Conservation (phyloP, 139 green algal species). For the Choricystis sp. region DNA sequence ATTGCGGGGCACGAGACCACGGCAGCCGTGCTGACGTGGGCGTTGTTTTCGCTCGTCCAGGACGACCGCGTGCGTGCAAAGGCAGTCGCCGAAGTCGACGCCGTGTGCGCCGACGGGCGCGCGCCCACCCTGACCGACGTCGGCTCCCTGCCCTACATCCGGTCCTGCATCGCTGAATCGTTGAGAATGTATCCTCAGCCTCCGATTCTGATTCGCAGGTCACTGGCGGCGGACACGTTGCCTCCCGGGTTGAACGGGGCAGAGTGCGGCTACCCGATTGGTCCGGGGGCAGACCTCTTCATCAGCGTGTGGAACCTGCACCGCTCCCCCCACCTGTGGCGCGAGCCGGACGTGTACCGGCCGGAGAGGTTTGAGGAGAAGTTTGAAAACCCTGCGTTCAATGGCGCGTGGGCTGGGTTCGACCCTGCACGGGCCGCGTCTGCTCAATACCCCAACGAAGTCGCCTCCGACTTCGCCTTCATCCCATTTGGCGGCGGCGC, state of each 20-base stretch:
- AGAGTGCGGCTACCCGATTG: conserved; percentile 64
- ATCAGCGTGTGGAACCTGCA: conserved; percentile 98
- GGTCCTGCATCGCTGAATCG: conserved; percentile 59
- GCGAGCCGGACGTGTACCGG: conserved; percentile 76
- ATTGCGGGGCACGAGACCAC: conserved; percentile 91
- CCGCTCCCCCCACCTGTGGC: conserved; percentile 84
- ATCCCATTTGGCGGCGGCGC: conserved; percentile 87
- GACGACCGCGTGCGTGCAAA: conserved; percentile 38
- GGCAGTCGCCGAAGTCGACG: conserved; percentile 56
- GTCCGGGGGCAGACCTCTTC: conserved; percentile 91
- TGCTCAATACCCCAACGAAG: conserved; percentile 88
- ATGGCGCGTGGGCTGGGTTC: conserved; percentile 48
- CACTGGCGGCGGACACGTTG: conserved; percentile 63
- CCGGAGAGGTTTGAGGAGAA: conserved; percentile 68
- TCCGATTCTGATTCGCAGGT: conserved; percentile 83
- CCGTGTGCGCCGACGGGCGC: conserved; percentile 43
- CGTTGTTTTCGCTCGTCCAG: conserved; percentile 54
- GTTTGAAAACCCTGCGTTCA: conserved; percentile 26
- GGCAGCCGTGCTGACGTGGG: conserved; percentile 79
- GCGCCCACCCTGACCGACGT: conserved; percentile 49
- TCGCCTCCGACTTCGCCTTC: conserved; percentile 89
- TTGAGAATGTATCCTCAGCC: conserved; percentile 91
- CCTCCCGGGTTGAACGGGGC: conserved; percentile 40
- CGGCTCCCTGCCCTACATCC: conserved; percentile 38
- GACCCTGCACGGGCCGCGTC: conserved; percentile 36